Evolutionary conservation across 768 basidiomycete genomes (phyloP), one percentile per base, ranked within the genome.

Genomic region (Zangia roseola): DNA sequence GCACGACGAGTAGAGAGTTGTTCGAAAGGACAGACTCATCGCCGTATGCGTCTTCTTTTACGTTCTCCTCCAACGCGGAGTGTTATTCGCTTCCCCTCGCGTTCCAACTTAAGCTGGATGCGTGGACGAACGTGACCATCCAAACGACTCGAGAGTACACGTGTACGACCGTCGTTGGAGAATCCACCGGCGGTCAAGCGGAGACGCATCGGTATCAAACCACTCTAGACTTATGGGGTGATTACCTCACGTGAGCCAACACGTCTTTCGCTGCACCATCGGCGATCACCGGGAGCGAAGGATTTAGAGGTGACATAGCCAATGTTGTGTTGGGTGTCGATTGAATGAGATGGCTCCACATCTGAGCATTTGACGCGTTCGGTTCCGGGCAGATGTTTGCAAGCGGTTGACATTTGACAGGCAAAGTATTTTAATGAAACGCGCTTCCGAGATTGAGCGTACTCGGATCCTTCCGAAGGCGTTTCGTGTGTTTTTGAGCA

Each of bases 261-360:
- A 74, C 75, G 71, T 74, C 72, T 3, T 76, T 75, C 45, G 73
- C 73, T 2, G 74, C 74, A 10, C 74, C 73, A 1, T 60, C 71
- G 3, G 55, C 53, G 30, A 55, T 59, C 2, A 68, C 74, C 16
- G 73, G 76, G 1, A 65, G 61, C 14, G 48, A 56, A 26, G 67
- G 69, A 37, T 72, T 77, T 52, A 20, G 42, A 41, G 72, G 72
- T n/a, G 55, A 58, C 6, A 57, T 73, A 46, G 66, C 58, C 20
- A 53, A 68, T 45, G 58, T 69, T 20, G 26, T 63, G 43, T 54
- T 64, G 55, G 50, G 49, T 47, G 49, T 62, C 13, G 43, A 47
- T 41, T 64, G 47, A 54, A 46, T 55, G 16, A 34, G 23, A 49
- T 13, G 25, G 24, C 38, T n/a, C n/a, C 19, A 12, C 16, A 19